These are phyloP conservation scores for Colletotrichum graminicola DNA, from an alignment of 2,329 filamentous ascomycete species.

Conservation along the genomic window DNA sequence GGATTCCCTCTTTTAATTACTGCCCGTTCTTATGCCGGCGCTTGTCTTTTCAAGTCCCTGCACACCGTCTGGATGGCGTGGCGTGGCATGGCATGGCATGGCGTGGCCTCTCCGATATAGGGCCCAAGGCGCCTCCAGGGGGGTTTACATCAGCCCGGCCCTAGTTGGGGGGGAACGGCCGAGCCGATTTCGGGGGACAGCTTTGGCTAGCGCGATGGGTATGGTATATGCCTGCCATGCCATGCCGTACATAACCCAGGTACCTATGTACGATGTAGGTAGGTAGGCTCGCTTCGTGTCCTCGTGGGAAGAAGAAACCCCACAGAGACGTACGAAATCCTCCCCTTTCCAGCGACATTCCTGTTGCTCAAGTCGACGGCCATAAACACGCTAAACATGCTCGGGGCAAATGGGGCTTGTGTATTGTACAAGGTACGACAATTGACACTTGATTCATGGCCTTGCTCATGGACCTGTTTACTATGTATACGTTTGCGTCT, in stretches of 20 bases:
- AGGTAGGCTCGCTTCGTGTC: constrained; percentile 29
- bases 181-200: constrained; percentile 39
- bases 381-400: constrained; percentile 7
- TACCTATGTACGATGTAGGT: too few species aligned
- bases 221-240: constrained; percentile 29
- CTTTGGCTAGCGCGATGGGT: constrained; percentile 29
- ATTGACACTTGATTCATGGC: constrained; percentile 1
- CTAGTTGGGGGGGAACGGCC: constrained; percentile 37
- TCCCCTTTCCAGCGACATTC: constrained; percentile 21
- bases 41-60: constrained; percentile 1
- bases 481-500: neutral
- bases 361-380: constrained; percentile 20
- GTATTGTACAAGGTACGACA: neutral
- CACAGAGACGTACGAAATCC: constrained; percentile 20
- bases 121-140: constrained; percentile 32
- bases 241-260: neutral
- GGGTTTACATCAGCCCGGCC: constrained; percentile 34
- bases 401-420: constrained; percentile 7
- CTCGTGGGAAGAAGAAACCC: constrained; percentile 19
- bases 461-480: neutral
- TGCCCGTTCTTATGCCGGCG: constrained; percentile 27
- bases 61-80: constrained; percentile 19
- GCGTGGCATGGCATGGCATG: constrained; percentile 3
- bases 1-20: constrained; percentile 34
- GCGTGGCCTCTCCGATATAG: constrained; percentile 42